Conservation (phyloP, 805 yeast genomes). For the Sugiyamaella marilandica region DNA sequence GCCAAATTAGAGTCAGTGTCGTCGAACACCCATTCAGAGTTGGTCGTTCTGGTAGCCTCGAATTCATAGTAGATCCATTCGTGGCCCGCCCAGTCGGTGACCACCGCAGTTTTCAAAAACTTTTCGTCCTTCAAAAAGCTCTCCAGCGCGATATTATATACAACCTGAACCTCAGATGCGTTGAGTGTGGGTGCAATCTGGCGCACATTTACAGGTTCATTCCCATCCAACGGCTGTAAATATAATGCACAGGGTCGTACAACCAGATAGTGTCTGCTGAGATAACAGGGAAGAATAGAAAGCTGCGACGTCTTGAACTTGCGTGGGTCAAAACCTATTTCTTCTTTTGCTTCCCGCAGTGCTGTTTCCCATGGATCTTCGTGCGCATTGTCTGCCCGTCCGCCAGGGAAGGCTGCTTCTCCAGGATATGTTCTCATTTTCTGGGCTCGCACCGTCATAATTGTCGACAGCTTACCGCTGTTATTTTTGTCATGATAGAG, state of each 20-base stretch:
- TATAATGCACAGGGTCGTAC: slow-evolving; percentile 66
- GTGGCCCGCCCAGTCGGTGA: slow-evolving; percentile 11
- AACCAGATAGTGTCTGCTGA: slow-evolving; percentile 68
- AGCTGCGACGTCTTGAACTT: slow-evolving; percentile 54
- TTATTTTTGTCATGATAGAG: slow-evolving; percentile 50
- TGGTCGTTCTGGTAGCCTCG: slow-evolving; percentile 2
- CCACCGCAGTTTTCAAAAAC: neutral
- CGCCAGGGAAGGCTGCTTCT: slow-evolving; percentile 82
- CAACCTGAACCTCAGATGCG: slow-evolving; percentile 16
- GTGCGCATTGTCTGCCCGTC: slow-evolving; percentile 54
- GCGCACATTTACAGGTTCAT: slow-evolving; percentile 6
- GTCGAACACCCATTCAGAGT: slow-evolving; percentile 14
- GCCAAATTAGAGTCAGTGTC: slow-evolving; percentile 9
- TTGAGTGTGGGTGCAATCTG: slow-evolving; percentile 14
- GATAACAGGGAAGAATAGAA: slow-evolving; percentile 59
- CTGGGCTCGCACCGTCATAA: slow-evolving; percentile 68
- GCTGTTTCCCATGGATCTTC: slow-evolving; percentile 51
- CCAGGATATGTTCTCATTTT: slow-evolving; percentile 68
- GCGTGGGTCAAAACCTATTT: slow-evolving; percentile 60
- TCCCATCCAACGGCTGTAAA: slow-evolving; percentile 6
- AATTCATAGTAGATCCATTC: slow-evolving; percentile 13
- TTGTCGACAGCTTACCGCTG: slow-evolving; percentile 54
- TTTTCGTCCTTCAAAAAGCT: slow-evolving; percentile 6
- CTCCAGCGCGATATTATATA: slow-evolving; percentile 10
- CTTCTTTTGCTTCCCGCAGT: slow-evolving; percentile 74